Conservation (phyloP, 345 rosid species). For the Psidium friedrichsthalianum region DNA sequence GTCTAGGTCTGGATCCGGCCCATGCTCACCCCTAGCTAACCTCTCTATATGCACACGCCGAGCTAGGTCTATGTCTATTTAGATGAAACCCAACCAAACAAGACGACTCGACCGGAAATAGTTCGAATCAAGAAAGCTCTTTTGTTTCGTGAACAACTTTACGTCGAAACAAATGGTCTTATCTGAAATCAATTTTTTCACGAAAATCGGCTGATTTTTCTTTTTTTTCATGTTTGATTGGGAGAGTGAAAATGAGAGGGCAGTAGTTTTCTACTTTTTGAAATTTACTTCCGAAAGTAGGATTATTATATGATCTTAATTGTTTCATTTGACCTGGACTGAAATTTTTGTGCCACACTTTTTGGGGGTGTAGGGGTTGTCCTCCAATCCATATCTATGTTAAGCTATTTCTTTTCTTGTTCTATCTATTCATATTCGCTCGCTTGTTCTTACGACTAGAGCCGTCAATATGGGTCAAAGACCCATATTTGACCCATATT, state of each 20-base stretch:
- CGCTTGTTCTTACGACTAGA: no score
- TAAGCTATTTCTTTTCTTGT: neutral
- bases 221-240: neutral
- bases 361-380: accelerated
- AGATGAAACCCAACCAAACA: neutral
- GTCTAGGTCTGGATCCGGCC: no score
- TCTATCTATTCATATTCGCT: neutral
- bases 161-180: neutral
- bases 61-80: neutral
- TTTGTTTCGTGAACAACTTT: neutral
- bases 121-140: neutral
- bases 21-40: no score
- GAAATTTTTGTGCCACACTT: neutral
- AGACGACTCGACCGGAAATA: neutral
- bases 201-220: accelerated
- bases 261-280: accelerated
- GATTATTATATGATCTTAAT: neutral
- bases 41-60: neutral
- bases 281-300: neutral
- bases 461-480: no score
- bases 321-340: neutral
- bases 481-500: no score
- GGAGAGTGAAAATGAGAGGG: neutral
- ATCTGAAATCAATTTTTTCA: neutral
- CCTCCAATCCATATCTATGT: neutral